Evolutionary conservation across 2,329 filamentous ascomycete species (phyloP), one percentile per base, ranked within the genome.

Genomic region (Didymosphaeria variabile): DNA sequence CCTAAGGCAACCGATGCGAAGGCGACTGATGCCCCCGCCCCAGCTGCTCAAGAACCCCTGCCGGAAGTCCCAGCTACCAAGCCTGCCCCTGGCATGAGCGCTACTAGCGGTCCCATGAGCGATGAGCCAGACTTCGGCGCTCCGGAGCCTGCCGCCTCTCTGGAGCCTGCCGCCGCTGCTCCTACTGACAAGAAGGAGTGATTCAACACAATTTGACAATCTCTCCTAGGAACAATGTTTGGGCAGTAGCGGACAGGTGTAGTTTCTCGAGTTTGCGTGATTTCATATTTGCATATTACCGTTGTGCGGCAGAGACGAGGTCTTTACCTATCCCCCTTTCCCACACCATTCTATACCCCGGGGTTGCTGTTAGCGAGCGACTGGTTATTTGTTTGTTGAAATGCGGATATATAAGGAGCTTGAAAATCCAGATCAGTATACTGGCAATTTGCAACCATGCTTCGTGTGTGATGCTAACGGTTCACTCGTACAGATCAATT

Each of bases 1-100:
- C 64, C 69, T 3, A 66, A 66, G 55, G 36, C 68, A 4, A 66
- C 63, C 26, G 60, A 64, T 21, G 61, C 67, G 21, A 62, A 62
- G 38, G 45, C 66, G 2, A 64, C 70, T 17, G 63, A 65, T 17
- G 29, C 64, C n/a, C 57, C 64, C n/a, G 53, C 58, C 12, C 63
- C 66, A 19, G 61, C 64, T 36, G 64, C 63, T 31, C 55, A 68
- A 2, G 61, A 70, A 21, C 64, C 69, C 40, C 55, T 67, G 10
- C 70, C 73, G 6, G 66, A 66, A 12, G 57, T 75, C 44, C 73
- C 76, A 5, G 57, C 67, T 8, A 64, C 63, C 13, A 68, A 72
- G 62, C 69, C 71, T 26, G 75, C 74, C 23, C 73, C 73, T 19
- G 76, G 76, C 36, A 79, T 79, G 77, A 78, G 74, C 38, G 77